Evolutionary conservation across 2,329 filamentous ascomycete species (phyloP), one percentile per base, ranked within the genome.

Genomic region (Onygena corvina): DNA sequence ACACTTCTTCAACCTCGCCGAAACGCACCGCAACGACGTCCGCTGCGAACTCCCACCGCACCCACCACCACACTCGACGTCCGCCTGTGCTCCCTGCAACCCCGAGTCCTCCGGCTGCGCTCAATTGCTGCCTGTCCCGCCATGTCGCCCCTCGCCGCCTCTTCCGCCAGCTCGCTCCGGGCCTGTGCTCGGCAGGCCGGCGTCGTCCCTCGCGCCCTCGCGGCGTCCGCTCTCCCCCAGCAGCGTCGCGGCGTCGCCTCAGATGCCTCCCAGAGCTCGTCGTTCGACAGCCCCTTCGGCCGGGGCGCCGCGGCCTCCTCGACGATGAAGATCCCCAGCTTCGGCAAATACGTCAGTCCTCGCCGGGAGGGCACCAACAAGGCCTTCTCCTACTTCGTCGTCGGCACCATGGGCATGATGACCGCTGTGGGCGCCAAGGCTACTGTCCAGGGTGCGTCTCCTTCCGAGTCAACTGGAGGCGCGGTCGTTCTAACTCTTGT

Each of bases 311-410:
- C 69, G 55, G 66, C 66, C 57, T 63, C 60, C 49, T 63, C 74
- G 47, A 78, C 76, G 60, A 81, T 76, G 68, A 80, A 84, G 70
- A 84, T 96, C 64, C 92, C 92, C 59, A 81, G 85, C 73, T 96
- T 94, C 71, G 79, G 79, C 68, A 83, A 88, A 68, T 98, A 98
- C 76, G 75, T 81, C 71, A 83, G 79, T 70, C 81, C 80, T 67
- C 73, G 74, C 57, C 71, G 72, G 60, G 75, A 83, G 68, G 77
- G 73, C 59, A 75, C 76, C 63, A 94, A 94, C 73, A 84, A 89
- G 75, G 75, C 94, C 60, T 92, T 94, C 70, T 81, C 83, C 63
- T 98, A 98, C 79, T 96, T 98, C 74, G 94, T 96, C 86, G 92
- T 94, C 58, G 92, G 92, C 62, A 83, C 86, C 50, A 84, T 98